These are phyloP conservation scores for Termitomyces sp. DNA, from an alignment of 768 basidiomycete genomes.

Conservation along the genomic window DNA sequence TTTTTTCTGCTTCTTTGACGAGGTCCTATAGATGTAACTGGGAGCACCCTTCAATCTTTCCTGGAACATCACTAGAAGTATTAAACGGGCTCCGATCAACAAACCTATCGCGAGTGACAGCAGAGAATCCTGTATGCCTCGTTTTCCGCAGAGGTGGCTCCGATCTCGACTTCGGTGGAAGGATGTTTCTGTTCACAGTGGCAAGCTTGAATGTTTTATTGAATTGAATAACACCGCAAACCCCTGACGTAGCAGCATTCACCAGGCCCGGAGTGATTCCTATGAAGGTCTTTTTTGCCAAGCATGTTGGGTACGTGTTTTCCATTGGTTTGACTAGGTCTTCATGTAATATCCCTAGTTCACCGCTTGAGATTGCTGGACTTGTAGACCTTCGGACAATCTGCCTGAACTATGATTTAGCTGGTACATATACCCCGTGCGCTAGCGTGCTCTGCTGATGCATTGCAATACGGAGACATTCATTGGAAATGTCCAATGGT, in stretches of 20 bases:
- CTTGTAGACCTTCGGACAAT: neutral
- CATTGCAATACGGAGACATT: neutral
- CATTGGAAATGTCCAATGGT: neutral
- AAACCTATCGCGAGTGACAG: neutral
- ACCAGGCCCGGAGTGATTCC: neutral
- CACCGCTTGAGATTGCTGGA: neutral
- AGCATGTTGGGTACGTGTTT: neutral
- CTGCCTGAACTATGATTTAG: neutral
- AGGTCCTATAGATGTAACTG: neutral
- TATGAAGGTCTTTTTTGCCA: neutral
- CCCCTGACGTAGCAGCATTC: neutral
- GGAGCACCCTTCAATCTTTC: neutral
- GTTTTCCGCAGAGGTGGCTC: neutral
- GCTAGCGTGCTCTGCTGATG: neutral
- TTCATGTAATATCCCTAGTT: neutral
- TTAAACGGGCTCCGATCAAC: neutral
- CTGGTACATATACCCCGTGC: no score
- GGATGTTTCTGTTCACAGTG: neutral
- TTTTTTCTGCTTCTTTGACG: neutral
- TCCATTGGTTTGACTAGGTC: neutral
- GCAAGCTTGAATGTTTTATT: neutral
- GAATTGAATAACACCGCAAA: neutral
- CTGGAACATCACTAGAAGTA: neutral
- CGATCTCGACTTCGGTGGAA: neutral
- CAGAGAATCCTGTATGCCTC: neutral